Evolutionary conservation across 345 rosid genomes (phyloP).

Genomic region (Erucastrum elatum): DNA sequence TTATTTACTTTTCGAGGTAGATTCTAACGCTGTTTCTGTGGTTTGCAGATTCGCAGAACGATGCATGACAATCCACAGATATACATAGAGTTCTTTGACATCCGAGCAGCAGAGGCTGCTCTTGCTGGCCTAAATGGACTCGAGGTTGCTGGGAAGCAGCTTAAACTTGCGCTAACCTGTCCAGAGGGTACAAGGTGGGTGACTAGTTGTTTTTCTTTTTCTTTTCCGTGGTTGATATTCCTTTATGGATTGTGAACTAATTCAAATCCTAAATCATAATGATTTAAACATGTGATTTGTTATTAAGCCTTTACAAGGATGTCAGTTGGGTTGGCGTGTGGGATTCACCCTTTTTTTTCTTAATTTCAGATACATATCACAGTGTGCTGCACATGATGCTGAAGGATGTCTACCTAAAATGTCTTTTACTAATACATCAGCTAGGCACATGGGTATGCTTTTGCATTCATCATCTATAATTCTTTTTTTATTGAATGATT

Average conservation of each 20-base stretch:
- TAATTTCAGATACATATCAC: constrained; percentile 49
- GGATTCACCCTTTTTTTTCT: constrained; percentile 16
- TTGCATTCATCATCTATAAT: not conserved
- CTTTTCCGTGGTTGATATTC: constrained; percentile 17
- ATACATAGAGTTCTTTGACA: constrained; percentile 75
- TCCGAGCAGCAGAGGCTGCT: constrained; percentile 85
- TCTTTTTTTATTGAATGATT: constrained; percentile 3
- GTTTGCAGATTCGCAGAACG: constrained; percentile 63
- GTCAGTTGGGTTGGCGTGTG: constrained; percentile 2
- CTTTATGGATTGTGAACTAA: constrained; percentile 12
- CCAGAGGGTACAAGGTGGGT: constrained; percentile 57
- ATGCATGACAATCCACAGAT: constrained; percentile 57
- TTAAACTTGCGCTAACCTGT: constrained; percentile 60
- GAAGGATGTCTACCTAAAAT: constrained; percentile 46
- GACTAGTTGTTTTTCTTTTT: constrained; percentile 9
- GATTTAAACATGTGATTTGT: constrained; percentile 17
- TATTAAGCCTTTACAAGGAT: constrained; percentile 12
- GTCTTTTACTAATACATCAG: constrained; percentile 46
- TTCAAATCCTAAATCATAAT: constrained; percentile 8
- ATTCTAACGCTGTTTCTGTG: constrained; percentile 28
- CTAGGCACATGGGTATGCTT: constrained; percentile 55
- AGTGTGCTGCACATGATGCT: constrained; percentile 52
- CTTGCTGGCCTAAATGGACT: constrained; percentile 59
- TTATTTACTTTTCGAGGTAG: not conserved
- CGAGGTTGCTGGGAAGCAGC: constrained; percentile 74